These are phyloP conservation scores for Xylaria sp. DNA, from an alignment of 2,329 filamentous ascomycete genomes.

Conservation along the genomic window DNA sequence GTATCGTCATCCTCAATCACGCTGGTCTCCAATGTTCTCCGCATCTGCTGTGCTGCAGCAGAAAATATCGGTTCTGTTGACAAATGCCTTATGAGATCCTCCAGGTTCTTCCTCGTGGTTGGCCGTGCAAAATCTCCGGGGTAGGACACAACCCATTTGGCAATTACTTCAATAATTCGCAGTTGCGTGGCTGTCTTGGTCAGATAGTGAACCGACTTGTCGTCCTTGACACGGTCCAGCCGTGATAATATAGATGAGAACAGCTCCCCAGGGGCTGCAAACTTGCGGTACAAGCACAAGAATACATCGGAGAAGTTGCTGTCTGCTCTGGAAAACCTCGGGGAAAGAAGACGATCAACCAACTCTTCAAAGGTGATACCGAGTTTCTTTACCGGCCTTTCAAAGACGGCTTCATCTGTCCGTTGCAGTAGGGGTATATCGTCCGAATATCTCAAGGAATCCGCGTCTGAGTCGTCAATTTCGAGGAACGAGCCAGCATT, in stretches of 20 bases:
- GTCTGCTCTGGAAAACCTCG: constrained; percentile 84
- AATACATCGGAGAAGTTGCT: constrained; percentile 88
- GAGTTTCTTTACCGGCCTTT: constrained; percentile 52
- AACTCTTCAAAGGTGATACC: constrained; percentile 69
- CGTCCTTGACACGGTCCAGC: constrained; percentile 70
- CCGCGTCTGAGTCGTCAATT: constrained; percentile 70
- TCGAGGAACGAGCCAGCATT: constrained; percentile 62
- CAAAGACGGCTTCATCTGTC: constrained; percentile 64
- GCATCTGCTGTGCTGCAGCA: constrained; percentile 83
- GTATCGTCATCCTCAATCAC: constrained; percentile 88
- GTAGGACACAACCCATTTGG: constrained; percentile 87
- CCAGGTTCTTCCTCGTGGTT: constrained; percentile 70
- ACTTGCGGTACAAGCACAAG: constrained; percentile 90
- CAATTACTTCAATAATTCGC: constrained; percentile 79
- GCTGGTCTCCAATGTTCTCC: constrained; percentile 70
- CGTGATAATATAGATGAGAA: constrained; percentile 77
- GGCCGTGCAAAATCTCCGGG: constrained; percentile 90
- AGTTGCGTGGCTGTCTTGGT: constrained; percentile 80
- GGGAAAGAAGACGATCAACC: constrained; percentile 82
- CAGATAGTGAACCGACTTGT: constrained; percentile 69
- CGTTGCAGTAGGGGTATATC: constrained; percentile 69
- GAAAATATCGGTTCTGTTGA: constrained; percentile 79
- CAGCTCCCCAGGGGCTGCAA: constrained; percentile 78
- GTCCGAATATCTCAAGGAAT: constrained; percentile 67
- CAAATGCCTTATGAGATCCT: constrained; percentile 75